Conservation (phyloP, 306 rosid species). For the Fragaria nilgerrensis region DNA sequence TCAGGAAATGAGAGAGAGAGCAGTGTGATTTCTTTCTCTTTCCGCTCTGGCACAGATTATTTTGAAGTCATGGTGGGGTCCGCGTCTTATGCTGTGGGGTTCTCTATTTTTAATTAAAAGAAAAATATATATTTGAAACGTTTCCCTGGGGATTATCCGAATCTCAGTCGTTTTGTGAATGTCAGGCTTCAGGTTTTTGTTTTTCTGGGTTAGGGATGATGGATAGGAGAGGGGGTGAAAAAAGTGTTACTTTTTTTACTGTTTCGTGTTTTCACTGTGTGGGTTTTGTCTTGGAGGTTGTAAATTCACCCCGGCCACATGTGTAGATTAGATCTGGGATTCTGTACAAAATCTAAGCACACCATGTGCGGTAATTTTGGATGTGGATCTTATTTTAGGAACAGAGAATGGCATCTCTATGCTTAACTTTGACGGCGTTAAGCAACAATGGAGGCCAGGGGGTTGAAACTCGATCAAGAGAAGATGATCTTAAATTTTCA, state of each 20-base stretch:
- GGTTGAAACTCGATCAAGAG: too few species aligned
- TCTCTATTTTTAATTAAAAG: background rate
- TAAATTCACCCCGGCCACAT: background rate
- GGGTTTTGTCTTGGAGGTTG: background rate
- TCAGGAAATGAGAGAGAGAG: conserved; percentile 11
- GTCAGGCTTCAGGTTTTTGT: background rate
- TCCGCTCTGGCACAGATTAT: conserved; percentile 68
- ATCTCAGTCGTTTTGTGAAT: conserved; percentile 19
- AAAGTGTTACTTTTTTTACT: background rate
- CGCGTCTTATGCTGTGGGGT: conserved; percentile 27
- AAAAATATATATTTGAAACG: background rate
- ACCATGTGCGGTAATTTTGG: background rate
- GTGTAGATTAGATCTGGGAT: background rate
- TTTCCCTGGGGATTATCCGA: conserved; percentile 12
- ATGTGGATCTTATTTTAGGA: background rate
- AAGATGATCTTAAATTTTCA: too few species aligned
- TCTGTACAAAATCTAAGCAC: background rate
- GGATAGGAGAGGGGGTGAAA: background rate
- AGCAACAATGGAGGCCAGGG: background rate
- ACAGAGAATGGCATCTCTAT: background rate
- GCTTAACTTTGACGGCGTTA: background rate
- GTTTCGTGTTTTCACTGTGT: background rate
- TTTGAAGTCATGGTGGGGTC: conserved; percentile 41
- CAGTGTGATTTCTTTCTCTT: conserved; percentile 30
- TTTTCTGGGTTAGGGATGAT: background rate